Conservation (phyloP, 768 basidiomycete genomes). For the Clavulina sp. region DNA sequence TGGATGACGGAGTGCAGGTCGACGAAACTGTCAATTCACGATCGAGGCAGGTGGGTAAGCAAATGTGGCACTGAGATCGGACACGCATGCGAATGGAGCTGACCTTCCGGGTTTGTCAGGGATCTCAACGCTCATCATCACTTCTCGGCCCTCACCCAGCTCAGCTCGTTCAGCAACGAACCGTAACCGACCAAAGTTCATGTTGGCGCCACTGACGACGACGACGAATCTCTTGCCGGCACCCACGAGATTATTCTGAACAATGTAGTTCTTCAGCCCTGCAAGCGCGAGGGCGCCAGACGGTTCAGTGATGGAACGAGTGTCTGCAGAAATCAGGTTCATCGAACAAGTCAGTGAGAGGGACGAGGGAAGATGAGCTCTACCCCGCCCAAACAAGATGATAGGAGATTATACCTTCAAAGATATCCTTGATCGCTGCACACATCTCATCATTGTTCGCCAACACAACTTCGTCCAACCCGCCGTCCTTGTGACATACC, state of each 20-base stretch:
- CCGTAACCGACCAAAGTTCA: conserved; percentile 93
- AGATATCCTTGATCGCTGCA: conserved; percentile 97
- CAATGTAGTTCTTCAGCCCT: conserved; percentile 75
- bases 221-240: conserved; percentile 79
- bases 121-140: conserved; percentile 81
- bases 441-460: conserved; percentile 94
- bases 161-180: conserved; percentile 99
- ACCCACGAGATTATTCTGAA: conserved; percentile 62
- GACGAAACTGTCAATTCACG: conserved; percentile 49
- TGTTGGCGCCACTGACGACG: conserved; percentile 90
- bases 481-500: conserved; percentile 67
- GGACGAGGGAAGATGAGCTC: not conserved
- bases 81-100: conserved; percentile 12
- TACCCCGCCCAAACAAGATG: not conserved
- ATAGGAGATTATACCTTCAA: conserved; percentile 52
- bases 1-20: conserved; percentile 73
- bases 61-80: not conserved
- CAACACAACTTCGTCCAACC: conserved; percentile 67
- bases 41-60: not conserved
- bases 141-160: conserved; percentile 89
- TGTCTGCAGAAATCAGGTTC: conserved; percentile 35
- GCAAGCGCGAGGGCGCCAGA: conserved; percentile 88
- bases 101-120: conserved; percentile 87
- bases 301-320: conserved; percentile 89
- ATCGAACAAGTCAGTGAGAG: not conserved